Base-by-base conservation (phyloP, 768 basidiomycete species). In the Pleurotus tuoliensis region DNA sequence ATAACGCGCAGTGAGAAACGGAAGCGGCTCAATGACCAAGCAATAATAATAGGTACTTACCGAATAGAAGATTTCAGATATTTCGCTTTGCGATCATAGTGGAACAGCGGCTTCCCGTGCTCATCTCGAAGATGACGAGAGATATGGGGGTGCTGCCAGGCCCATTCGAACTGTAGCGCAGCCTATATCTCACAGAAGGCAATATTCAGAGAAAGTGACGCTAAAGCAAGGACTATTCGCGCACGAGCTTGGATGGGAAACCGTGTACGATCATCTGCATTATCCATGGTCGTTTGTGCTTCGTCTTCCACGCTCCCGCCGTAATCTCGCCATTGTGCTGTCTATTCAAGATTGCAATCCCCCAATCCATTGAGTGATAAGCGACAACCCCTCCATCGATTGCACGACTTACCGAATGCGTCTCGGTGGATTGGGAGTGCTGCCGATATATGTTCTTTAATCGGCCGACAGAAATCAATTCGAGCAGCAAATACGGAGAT, bases 241-340 rank as follows among this genome's bases (percentile, higher is more conserved):
- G 40, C 58, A 78, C 79, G 44, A 80, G 68, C 66, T 82, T 84
- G 56, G 87, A 89, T 0, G 90, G 89, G 62, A 94, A 92, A 4
- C 91, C 92, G 65, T 90, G 80, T 1, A 92, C 86, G 38, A 92
- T 86, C 85, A 92, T 86, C 57, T 87, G 84, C 90, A 94, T 92
- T 9, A 83, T 77, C 90, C 89, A 92, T 41, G 88, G 88, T 22
- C 87, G 68, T 46, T 79, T 79, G 22, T 71, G 61, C 44, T 69
- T 71, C 0, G 90, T 92, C 68, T 82, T 87, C 69, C 73, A 76
- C 8, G 90, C 91, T 15, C 91, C 91, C 63, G 82, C 80, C 0
- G 78, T 71, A 55, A 92, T 68, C 67, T 88, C 83, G 25, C 90
- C 90, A 70, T 94, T 94, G 67, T 94, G 91, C 63, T 92, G 90